Percentiles rank a stretch among this genome's conserved stretches.
phyloP scores from a whole-genome alignment of 257 asterid genomes.

The Przewalskia tangutica region DNA sequence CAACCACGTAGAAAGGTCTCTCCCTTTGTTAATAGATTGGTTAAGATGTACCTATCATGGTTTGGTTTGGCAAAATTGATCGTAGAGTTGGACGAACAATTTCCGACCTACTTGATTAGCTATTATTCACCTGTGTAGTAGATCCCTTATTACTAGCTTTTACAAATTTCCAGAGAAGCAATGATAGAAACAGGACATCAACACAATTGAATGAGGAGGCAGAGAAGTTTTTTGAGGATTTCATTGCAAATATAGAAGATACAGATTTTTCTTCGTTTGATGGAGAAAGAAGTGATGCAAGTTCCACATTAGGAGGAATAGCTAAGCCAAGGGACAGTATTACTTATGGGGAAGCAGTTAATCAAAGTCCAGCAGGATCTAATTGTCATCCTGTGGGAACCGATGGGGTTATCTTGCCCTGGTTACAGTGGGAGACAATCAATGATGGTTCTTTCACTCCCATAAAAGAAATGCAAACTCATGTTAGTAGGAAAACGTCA shows the following conservation, averaged over 20 bases:
- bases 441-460: slow-evolving; percentile 35
- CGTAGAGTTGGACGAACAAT: neutral
- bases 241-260: slow-evolving; percentile 71
- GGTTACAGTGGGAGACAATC: slow-evolving; percentile 89
- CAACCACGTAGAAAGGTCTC: slow-evolving; percentile 52
- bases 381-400: slow-evolving; percentile 37
- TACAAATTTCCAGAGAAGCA: slow-evolving; percentile 50
- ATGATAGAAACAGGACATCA: slow-evolving; percentile 47
- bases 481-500: slow-evolving; percentile 36
- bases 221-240: slow-evolving; percentile 71
- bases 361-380: slow-evolving; percentile 36
- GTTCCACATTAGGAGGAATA: slow-evolving; percentile 57
- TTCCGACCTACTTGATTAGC: neutral
- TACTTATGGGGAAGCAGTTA: slow-evolving; percentile 21
- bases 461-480: slow-evolving; percentile 26
- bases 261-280: slow-evolving; percentile 90
- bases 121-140: neutral
- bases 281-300: slow-evolving; percentile 84
- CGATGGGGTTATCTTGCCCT: slow-evolving; percentile 74
- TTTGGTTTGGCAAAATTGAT: no score
- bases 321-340: slow-evolving; percentile 32
- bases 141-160: neutral
- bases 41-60: no score
- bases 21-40: neutral
- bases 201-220: slow-evolving; percentile 62